Evolutionary conservation across 352 stramenopile genomes (phyloP).

Genomic region (Pythium apleroticum): DNA sequence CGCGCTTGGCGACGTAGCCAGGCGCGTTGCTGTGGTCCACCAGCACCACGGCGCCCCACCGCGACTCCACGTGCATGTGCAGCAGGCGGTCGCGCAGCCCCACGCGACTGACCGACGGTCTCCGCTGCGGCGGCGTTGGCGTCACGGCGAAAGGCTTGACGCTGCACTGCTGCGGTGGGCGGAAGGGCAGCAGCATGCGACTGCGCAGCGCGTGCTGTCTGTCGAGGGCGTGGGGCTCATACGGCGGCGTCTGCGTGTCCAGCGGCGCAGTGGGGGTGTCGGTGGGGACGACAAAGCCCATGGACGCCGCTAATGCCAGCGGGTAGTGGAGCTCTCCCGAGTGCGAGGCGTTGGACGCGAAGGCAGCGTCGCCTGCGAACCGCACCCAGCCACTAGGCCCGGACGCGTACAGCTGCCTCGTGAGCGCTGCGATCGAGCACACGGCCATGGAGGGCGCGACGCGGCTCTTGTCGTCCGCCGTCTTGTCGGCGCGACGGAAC

Average conservation of each 20-base stretch:
- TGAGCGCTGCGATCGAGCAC: conserved; percentile 28
- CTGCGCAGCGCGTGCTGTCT: neutral
- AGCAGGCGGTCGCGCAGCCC: neutral
- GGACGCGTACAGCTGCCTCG: conserved; percentile 30
- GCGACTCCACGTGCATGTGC: neutral
- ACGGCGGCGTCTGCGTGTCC: neutral
- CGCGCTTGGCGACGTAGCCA: neutral
- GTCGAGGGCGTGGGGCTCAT: too few species aligned
- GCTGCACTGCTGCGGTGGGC: too few species aligned
- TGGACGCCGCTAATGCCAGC: neutral
- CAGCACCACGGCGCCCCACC: neutral
- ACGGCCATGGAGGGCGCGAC: conserved; percentile 25
- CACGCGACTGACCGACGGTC: too few species aligned
- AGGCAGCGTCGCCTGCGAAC: conserved; percentile 28
- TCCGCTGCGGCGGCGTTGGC: too few species aligned
- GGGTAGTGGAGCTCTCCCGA: neutral
- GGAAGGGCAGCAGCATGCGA: neutral
- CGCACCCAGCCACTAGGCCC: conserved; percentile 26
- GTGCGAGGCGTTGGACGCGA: conserved; percentile 4
- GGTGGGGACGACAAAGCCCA: neutral
- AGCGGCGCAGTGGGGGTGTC: neutral
- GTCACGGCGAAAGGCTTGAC: too few species aligned
- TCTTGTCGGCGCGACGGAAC: neutral
- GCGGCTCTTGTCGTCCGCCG: conserved; percentile 11
- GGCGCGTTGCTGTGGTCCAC: neutral